Conservation (phyloP, 106 monocot genomes). For the Dendrobium chrysotoxum region DNA sequence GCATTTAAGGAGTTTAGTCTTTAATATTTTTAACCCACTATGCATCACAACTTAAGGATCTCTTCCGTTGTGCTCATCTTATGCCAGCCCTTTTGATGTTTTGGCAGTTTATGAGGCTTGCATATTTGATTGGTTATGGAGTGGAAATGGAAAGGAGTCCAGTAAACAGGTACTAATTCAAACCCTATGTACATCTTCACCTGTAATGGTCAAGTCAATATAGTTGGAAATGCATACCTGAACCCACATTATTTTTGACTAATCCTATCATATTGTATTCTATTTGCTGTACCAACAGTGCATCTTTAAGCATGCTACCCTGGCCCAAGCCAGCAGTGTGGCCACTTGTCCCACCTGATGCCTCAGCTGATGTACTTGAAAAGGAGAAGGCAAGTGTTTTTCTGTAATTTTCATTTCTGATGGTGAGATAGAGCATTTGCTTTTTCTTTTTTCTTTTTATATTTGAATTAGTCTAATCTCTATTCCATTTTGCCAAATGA, state of each 20-base stretch:
- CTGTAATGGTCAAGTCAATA: neutral
- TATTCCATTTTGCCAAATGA: neutral
- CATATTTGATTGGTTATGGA: constrained; percentile 90
- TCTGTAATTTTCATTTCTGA: neutral
- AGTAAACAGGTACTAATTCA: constrained; percentile 59
- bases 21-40: neutral
- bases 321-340: constrained; percentile 96
- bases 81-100: neutral
- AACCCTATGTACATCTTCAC: neutral
- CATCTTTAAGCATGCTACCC: constrained; percentile 95
- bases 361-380: constrained; percentile 64
- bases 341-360: constrained; percentile 71
- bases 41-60: neutral
- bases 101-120: constrained; percentile 93
- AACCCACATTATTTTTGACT: neutral
- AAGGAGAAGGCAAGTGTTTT: constrained; percentile 80
- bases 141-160: constrained; percentile 84
- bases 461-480: neutral
- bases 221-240: neutral
- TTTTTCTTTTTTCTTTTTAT: neutral
- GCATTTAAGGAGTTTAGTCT: neutral
- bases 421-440: neutral
- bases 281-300: constrained; percentile 39
- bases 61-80: neutral
- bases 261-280: constrained; percentile 3